phyloP scores from a whole-genome alignment of 2,329 filamentous ascomycete species.

The Zymoseptoria pseudotritici region DNA sequence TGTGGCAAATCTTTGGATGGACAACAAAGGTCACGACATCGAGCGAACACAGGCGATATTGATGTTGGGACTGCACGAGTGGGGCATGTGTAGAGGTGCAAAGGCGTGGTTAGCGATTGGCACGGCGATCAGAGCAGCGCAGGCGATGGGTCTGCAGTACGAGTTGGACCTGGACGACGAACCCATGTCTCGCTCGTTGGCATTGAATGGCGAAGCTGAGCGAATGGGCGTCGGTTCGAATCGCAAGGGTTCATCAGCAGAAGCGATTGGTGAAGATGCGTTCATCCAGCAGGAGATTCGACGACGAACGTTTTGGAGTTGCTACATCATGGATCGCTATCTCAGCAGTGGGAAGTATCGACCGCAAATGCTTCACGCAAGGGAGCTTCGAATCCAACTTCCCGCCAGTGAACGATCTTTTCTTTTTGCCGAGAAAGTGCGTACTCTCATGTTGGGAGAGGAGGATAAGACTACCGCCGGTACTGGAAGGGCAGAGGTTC shows the following conservation, averaged over 20 bases:
- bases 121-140: conserved; percentile 52
- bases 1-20: conserved; percentile 41
- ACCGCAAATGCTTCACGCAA: conserved; percentile 50
- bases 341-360: conserved; percentile 58
- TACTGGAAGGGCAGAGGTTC: conserved; percentile 33
- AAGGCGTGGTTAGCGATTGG: conserved; percentile 62
- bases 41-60: conserved; percentile 60
- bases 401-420: conserved; percentile 62
- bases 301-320: conserved; percentile 67
- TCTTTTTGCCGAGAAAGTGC: conserved; percentile 52
- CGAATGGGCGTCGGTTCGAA: conserved; percentile 28
- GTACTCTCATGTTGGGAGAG: conserved; percentile 43
- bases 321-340: conserved; percentile 64
- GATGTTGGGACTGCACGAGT: conserved; percentile 66
- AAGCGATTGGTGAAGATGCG: conserved; percentile 27
- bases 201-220: conserved; percentile 33
- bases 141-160: conserved; percentile 54
- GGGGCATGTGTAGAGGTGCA: conserved; percentile 56
- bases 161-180: conserved; percentile 41
- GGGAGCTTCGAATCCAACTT: conserved; percentile 57
- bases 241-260: conserved; percentile 23
- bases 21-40: conserved; percentile 48
- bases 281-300: conserved; percentile 57
- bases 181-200: conserved; percentile 31
- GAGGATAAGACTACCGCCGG: conserved; percentile 31